Evolutionary conservation across 345 rosid genomes (phyloP).

Genomic region (Corchorus capsularis): DNA sequence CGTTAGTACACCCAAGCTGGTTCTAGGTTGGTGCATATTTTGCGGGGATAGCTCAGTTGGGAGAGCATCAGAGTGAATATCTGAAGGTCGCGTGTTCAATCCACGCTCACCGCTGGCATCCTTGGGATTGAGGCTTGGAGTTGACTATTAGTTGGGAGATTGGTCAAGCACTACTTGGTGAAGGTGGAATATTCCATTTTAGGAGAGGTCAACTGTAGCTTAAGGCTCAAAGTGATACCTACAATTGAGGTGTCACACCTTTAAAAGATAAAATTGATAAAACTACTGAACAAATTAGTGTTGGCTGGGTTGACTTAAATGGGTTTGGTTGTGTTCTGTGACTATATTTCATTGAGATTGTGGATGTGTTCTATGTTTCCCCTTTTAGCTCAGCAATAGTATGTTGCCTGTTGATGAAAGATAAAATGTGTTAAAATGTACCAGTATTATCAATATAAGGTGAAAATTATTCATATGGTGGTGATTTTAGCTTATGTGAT

Average conservation of each 20-base stretch:
- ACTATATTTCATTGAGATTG: neutral
- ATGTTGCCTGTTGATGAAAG: neutral
- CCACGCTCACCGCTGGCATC: constrained; percentile 58
- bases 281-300: neutral
- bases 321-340: neutral
- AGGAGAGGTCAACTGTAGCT: neutral
- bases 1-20: constrained; percentile 15
- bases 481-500: neutral
- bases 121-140: constrained; percentile 32
- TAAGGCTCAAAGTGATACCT: neutral
- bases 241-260: neutral
- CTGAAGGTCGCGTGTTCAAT: constrained; percentile 80
- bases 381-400: neutral
- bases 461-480: neutral
- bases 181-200: neutral
- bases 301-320: neutral
- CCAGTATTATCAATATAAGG: neutral
- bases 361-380: neutral
- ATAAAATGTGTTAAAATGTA: neutral
- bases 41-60: constrained; percentile 87
- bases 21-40: constrained; percentile 30
- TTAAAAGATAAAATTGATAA: neutral
- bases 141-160: constrained; percentile 10
- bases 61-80: constrained; percentile 82
- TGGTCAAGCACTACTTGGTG: neutral